Evolutionary conservation across 2,329 filamentous ascomycete species (phyloP), one percentile per base, ranked within the genome.

Genomic region (Tolypocladium ophioglossoides): DNA sequence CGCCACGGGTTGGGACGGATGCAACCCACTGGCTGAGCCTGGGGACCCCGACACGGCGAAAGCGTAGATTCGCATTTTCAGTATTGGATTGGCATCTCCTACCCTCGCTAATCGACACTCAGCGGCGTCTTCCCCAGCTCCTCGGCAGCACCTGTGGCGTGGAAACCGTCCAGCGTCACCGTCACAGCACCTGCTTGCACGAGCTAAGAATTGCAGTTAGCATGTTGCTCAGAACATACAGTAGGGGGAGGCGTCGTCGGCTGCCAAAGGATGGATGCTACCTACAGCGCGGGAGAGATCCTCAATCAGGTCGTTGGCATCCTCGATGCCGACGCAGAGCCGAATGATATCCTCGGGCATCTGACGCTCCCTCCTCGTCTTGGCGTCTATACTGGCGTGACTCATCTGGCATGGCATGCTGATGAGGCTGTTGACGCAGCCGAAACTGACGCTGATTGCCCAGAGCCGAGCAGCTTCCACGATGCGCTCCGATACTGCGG

Each of bases 321-420:
- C 94, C 70, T 99, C 94, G 64, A 99, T 99, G 48, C 94, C 94
- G 47, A 99, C 91, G 66, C 94, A 99, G 54, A 99, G 73, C 54
- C 94, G 82, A 64, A 99, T 97, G 57, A 99, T 87, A 69, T 99
- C 94, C 72, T 99, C 94, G 12, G 94, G 94, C 84, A 99, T 87
- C 60, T 92, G 86, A 59, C 91, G 82, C 73, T 95, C 91, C 63
- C 83, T 78, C 62, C 94, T 79, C 52, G 91, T 97, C 76, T 96
- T 95, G 56, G 91, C 89, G 67, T 97, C 94, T 66, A 99, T 99
- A 68, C 90, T 96, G 40, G 94, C 94, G 72, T 99, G 94, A 72
- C 92, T 97, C 95, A 99, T 99, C 65, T 92, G 91, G 74, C 94
- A 99, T 10, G 94, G 92, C 92, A 99, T 96, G 74, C 91, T 96